phyloP scores from a whole-genome alignment of 2,329 filamentous ascomycete genomes.

The Fusarium sp. region DNA sequence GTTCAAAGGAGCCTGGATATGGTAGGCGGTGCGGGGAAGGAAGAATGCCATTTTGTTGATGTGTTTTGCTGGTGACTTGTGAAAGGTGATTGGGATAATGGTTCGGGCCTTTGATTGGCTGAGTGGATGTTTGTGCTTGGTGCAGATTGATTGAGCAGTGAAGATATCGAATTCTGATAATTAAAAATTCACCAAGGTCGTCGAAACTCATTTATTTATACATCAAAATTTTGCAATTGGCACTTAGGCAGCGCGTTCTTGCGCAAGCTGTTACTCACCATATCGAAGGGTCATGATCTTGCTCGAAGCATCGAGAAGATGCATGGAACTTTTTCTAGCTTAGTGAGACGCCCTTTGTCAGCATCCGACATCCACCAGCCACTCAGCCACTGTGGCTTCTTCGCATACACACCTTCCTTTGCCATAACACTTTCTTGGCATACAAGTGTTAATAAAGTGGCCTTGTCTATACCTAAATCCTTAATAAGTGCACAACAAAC shows the following conservation, averaged over 20 bases:
- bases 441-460: not conserved
- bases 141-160: not conserved
- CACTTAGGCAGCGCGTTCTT: not conserved
- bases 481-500: not conserved
- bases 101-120: not conserved
- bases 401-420: not conserved
- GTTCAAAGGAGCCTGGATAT: conserved; percentile 14
- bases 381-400: not conserved
- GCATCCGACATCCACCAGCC: not conserved
- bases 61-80: not conserved
- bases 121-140: not conserved
- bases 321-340: not conserved
- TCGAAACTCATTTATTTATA: not conserved
- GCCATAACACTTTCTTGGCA: not conserved
- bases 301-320: not conserved
- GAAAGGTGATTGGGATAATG: not conserved
- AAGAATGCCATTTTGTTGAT: conserved; percentile 1
- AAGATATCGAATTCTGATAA: not conserved
- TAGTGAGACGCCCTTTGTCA: not conserved
- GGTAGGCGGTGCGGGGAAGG: conserved; percentile 19
- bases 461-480: not conserved
- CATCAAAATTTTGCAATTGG: not conserved
- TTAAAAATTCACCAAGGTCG: not conserved
- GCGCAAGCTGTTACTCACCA: not conserved
- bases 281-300: not conserved